These are phyloP conservation scores for Lactarius hatsudake DNA, from an alignment of 768 basidiomycete genomes.

Conservation along the genomic window DNA sequence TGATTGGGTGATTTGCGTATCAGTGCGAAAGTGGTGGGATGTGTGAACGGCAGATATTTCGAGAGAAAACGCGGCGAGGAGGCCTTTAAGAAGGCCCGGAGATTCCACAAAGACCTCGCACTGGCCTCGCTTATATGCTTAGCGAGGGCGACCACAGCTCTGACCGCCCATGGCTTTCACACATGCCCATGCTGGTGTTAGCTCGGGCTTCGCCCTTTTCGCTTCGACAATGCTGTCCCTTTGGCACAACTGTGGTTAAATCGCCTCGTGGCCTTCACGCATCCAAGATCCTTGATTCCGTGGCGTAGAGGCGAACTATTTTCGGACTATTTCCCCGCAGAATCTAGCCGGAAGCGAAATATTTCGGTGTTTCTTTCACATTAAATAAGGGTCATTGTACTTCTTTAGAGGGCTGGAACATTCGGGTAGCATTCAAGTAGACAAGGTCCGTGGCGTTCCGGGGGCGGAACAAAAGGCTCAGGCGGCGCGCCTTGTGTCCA, in stretches of 20 bases:
- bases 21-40: not conserved
- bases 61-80: not conserved
- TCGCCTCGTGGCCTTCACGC: not conserved
- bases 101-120: too few relatives aligned
- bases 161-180: not conserved
- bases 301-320: not conserved
- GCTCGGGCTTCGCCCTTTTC: not conserved
- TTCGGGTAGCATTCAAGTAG: not conserved
- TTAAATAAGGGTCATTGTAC: not conserved
- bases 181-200: not conserved
- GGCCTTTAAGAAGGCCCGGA: not conserved
- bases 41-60: not conserved
- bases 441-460: not conserved
- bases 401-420: not conserved
- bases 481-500: not conserved
- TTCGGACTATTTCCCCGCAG: not conserved
- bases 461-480: not conserved
- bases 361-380: not conserved
- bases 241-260: not conserved
- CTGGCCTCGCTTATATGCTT: not conserved
- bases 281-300: not conserved
- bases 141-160: not conserved
- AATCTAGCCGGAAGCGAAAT: not conserved
- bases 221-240: not conserved
- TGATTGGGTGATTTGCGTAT: not conserved